Evolutionary conservation across 73 alveolate genomes (phyloP), one percentile per base, ranked within the genome.

Genomic region (Durusdinium trenchii): DNA sequence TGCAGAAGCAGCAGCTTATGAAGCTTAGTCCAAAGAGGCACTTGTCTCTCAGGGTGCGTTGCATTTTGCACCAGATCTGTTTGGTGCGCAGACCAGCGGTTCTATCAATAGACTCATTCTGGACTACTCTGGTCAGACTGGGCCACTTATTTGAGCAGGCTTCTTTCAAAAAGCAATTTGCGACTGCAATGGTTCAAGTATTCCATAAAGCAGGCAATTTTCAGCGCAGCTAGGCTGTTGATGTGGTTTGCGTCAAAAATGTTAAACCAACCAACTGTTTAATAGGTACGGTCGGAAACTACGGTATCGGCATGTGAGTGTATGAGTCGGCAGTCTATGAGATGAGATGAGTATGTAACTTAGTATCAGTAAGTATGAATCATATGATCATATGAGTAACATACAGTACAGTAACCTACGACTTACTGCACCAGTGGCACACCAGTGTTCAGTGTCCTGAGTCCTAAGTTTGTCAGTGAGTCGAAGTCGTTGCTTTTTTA

Each of bases 91-190:
- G 48, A 14, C 92, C 92, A 12, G 26, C 40, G 71, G 92, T 82
- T 3, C 73, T 82, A 3, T 46, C 92, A 14, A 28, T 45, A 28
- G 71, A 82, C 5, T 26, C 50, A 35, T 48, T 47, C 18, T 82
- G 92, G 92, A 51, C 92, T 43, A 82, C 92, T 18, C 26, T 82
- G 73, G 92, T 82, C 3, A 50, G 92, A 16, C 23, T 82, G 43
- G 69, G 69, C 32, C 92, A 82, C n/a, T 51, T 82, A 0, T 47
- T 48, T 23, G 92, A 82, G 48, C n/a, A 16, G 36, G n/a, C 18
- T 46, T 28, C 50, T 47, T 82, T 82, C 48, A 20, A n/a, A 51
- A 43, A 48, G 12, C 32, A 28, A n/a, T 48, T 82, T 23, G 71
- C 92, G 28, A 16, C 75, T 0, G 95, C 95, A 0, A n/a, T 87